phyloP scores from a whole-genome alignment of 2,329 filamentous ascomycete species.

The Juglanconis oblonga region DNA sequence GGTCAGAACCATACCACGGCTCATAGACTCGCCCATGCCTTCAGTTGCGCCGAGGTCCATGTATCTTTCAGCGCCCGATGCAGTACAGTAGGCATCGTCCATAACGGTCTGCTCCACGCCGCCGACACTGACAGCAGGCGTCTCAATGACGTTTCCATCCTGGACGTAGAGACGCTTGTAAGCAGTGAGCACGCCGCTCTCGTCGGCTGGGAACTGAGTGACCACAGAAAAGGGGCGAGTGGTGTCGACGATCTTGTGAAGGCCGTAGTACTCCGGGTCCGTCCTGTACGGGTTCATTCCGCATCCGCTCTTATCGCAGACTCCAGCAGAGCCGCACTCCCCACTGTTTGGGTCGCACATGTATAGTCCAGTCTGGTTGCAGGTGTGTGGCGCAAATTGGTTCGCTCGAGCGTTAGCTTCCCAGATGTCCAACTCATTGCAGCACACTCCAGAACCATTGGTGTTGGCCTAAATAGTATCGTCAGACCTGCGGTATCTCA shows the following conservation, averaged over 20 bases:
- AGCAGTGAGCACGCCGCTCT: conserved; percentile 36
- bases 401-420: conserved; percentile 48
- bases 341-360: conserved; percentile 36
- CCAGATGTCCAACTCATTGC: conserved; percentile 56
- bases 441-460: conserved; percentile 44
- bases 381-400: conserved; percentile 47
- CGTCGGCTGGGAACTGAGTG: conserved; percentile 40
- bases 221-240: conserved; percentile 35
- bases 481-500: background rate
- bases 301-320: conserved; percentile 43
- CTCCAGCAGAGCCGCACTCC: conserved; percentile 35
- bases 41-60: conserved; percentile 27
- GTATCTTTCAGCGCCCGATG: conserved; percentile 17
- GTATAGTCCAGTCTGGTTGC: conserved; percentile 41
- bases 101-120: conserved; percentile 2
- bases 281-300: conserved; percentile 39
- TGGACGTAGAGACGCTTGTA: conserved; percentile 50
- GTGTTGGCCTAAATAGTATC: conserved; percentile 33
- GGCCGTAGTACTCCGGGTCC: conserved; percentile 34
- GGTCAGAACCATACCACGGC: conserved; percentile 40
- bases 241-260: conserved; percentile 42
- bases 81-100: background rate
- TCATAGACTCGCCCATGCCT: conserved; percentile 24
- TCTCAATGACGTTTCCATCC: conserved; percentile 45
- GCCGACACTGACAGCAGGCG: conserved; percentile 25